Evolutionary conservation across 2,329 filamentous ascomycete genomes (phyloP), one percentile per base, ranked within the genome.

Genomic region (Ceratocystis harringtonii): DNA sequence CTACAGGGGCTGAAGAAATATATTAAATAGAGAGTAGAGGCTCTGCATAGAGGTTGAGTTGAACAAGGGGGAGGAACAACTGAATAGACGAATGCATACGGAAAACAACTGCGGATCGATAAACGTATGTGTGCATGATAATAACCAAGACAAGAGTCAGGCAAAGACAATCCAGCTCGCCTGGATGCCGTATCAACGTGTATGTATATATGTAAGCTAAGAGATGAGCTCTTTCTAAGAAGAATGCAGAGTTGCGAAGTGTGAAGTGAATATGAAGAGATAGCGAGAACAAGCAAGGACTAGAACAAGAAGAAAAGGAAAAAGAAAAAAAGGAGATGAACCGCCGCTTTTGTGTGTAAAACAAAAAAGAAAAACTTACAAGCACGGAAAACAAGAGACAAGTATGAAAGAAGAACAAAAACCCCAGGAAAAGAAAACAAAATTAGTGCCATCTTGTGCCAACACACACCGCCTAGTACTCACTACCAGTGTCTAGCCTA

Each of bases 1-100:
- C 75, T 94, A 70, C 80, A 87, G 68, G 87, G 85, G 0, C 70
- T 92, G 76, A 90, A 84, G 79, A 85, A 85, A 76, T 90, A 86
- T 70, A 88, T 90, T 25, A 62, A 63, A 41, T 62, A 57, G 30
- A 43, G 17, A 50, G 30, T 6, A 25, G 44, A 12, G 30, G 15
- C 19, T n/a, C 36, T 32, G 44, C 19, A 32, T 28, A 45, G 50
- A 32, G n/a, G 22, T 32, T 7, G 52, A 62, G 32, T 45, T 7
- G 55, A 62, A 62, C 4, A 25, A 0, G 32, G 32, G 22, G 55
- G 50, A 43, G 36, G 55, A 52, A 52, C 4, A 41, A 12, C 36
- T 15, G 36, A 15, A 41, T 15, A 15, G 36, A 41, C 36, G 10
- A 41, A 41, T 41, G 36, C 12, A 12, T 41, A 41, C 12, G 36